Evolutionary conservation across 306 rosid species (phyloP), one percentile per base, ranked within the genome.

Genomic region (Fragaria ananassa): DNA sequence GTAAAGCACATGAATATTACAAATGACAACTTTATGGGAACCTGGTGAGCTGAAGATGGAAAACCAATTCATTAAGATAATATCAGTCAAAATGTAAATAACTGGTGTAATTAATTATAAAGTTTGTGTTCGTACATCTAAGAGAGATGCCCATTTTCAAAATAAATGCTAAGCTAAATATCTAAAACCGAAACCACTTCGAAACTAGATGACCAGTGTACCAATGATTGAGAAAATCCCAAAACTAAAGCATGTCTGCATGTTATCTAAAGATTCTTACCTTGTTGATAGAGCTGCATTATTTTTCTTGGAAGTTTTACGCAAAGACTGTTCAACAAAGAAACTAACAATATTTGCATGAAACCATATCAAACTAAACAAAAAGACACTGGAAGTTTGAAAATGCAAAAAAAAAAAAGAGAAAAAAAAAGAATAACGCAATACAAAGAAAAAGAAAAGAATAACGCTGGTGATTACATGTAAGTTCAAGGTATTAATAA

Each of bases 1-100:
- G 90, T 79, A 95, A 79, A 95, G 97, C 68, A 95, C 96, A 71
- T 95, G 99, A 75, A 87, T 87, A 83, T 95, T 92, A 76, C 99
- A 92, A 80, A 92, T 51, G 15, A 95, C 93, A 60, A 95, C 91
- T 82, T 86, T 90, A 70, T 87, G 80, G 14, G 87, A 81, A 75
- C 67, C 88, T 79, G 82, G 44, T 78, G 78, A 76, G 85, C 99
- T 92, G 92, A 81, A 83, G 70, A 70, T 21, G 76, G 63, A 64
- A 78, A 57, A 25, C 3, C 2, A 73, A 42, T 8, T 53, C 42
- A 57, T 51, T 42, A 18, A 13, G 10, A 57, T 12, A 57, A 41
- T 15, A 42, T 57, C 62, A 42, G 45, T 72, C 0, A 9, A 51
- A 51, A 72, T 3, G 11, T 21, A 19, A 50, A 18, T 61, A 39